Base-by-base conservation (phyloP, 371 early-diverging fungal species). In the Coemansia sp. region DNA sequence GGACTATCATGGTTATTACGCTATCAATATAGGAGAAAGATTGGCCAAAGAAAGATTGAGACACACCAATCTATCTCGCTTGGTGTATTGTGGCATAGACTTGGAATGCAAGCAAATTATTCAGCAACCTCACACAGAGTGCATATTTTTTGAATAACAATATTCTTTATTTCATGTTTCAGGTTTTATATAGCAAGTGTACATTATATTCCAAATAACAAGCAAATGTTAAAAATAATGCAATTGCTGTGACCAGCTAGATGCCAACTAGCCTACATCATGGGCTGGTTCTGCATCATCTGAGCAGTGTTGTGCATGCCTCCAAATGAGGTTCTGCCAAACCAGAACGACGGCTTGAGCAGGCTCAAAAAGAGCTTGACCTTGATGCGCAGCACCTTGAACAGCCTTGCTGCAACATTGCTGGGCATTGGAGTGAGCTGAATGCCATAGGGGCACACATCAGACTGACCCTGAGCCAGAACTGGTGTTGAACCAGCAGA, bases 361-460 rank as follows among this genome's bases (percentile, higher is more conserved):
- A 54, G n/a, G 55, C 55, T 54, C 55, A 29, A 6, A n/a, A 54
- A 31, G 13, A 54, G 27, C n/a, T n/a, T 54, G 29, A 54, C 14
- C 31, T 54, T 54, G 54, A 29, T 26, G 7, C 31, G 54, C 54
- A 54, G 2, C 29, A 27, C 8, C n/a, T 54, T 26, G 16, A 54
- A 27, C 26, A 54, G 27, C 26, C 16, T 4, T 26, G 54, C 26
- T 0, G 54, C 54, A 26, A 27, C 54, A 31, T 54, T 54, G 54
- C 54, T 54, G 29, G 54, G 54, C 54, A 54, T 54, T 5, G 11
- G 24, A 13, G 31, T 50, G 45, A 59, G 60, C 60, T 59, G 60
- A 6, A 59, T 59, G 2, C 60, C 60, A 45, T 59, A 59, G 47
- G 29, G 39, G 51, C 61, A 61, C 2, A 34, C 61, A 27, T 14